phyloP scores from a whole-genome alignment of 257 asterid genomes.

The Dorcoceras hygrometricum region DNA sequence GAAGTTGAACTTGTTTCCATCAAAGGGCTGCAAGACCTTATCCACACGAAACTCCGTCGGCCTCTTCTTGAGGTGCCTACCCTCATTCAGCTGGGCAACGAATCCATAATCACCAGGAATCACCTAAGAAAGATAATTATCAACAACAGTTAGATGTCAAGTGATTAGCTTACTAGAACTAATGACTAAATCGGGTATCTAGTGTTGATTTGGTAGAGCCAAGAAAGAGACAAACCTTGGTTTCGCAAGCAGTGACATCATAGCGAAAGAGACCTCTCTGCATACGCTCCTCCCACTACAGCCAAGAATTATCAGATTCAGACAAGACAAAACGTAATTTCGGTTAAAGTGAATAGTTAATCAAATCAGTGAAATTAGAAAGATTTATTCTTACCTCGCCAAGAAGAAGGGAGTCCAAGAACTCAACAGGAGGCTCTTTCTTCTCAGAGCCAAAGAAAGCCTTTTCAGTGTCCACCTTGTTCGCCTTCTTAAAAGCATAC shows the following conservation, averaged over 20 bases:
- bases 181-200: background rate
- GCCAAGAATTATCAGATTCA: slow-evolving; percentile 31
- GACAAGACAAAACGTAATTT: slow-evolving; percentile 7
- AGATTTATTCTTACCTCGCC: slow-evolving; percentile 49
- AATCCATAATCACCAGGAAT: slow-evolving; percentile 90
- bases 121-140: slow-evolving; percentile 44
- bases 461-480: slow-evolving; percentile 34
- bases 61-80: slow-evolving; percentile 97
- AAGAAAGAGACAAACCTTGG: slow-evolving; percentile 54
- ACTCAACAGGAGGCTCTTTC: slow-evolving; percentile 51
- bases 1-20: slow-evolving; percentile 86
- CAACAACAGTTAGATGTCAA: background rate
- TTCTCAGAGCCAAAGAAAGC: slow-evolving; percentile 29
- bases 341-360: background rate
- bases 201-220: background rate
- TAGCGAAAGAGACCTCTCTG: slow-evolving; percentile 95
- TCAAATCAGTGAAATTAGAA: background rate
- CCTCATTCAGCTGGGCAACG: slow-evolving; percentile 90
- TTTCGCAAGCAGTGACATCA: slow-evolving; percentile 96
- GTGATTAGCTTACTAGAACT: background rate
- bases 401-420: slow-evolving; percentile 67
- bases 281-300: slow-evolving; percentile 93
- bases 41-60: slow-evolving; percentile 96
- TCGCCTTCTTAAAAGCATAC: slow-evolving; percentile 62
- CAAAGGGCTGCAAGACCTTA: slow-evolving; percentile 89